Base-by-base conservation (phyloP, 345 rosid species). In the Eucalyptus sp. region DNA sequence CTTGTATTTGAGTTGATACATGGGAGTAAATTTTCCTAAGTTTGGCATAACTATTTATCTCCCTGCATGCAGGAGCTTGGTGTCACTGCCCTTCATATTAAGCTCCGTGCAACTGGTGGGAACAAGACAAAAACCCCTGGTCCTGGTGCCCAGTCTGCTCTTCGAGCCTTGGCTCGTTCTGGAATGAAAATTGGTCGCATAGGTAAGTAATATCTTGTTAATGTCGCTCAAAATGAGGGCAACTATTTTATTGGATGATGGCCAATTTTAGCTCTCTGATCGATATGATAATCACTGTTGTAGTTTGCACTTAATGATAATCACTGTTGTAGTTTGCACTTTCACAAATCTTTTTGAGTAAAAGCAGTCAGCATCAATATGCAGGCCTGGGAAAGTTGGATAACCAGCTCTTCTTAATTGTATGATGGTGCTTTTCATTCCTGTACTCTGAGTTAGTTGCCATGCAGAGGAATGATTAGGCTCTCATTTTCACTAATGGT, bases 81-180 rank as follows among this genome's bases (percentile, higher is more conserved):
- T 22, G 85, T 96, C 29, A 95, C 96, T 81, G 96, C 98, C 49
- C 96, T 95, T 58, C 97, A 95, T 87, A 95, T 96, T 88, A 96
- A 95, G 94, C 97, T 96, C 16, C 96, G 97, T 84, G 97, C 96
- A 62, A 95, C 97, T 10, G 98, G 97, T 13, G 98, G 97, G n/a
- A 96, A 96, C 92, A 95, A 96, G 92, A 95, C 97, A 49, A 96
- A 96, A 90, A 95, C 98, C 16, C 97, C 97, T 88, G 97, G 98
- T 33, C 98, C 98, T 24, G 98, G 98, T 89, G 98, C 98, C 81
- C 98, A 95, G 91, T 95, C 97, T 87, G 98, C 98, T 4, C 93
- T 95, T 7, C 91, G 98, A 90, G 98, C 98, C 24, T 93, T 96
- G 90, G 97, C 98, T 89, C 97, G 98, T 90, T 94, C 98, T 50